Evolutionary conservation across 257 asterid species (phyloP).

Genomic region (Solanum etuberosum): DNA sequence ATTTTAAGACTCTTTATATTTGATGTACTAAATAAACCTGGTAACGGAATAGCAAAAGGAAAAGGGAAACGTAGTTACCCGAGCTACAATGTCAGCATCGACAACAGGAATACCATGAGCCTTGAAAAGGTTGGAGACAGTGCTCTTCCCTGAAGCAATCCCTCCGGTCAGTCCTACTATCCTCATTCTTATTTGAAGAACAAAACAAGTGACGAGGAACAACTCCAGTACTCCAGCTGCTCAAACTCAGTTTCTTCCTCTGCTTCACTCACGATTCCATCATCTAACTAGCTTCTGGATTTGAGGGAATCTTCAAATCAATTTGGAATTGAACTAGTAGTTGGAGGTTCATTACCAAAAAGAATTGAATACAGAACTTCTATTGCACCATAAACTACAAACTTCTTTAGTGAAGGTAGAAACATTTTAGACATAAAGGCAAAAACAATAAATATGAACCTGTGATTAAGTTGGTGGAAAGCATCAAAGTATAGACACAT

Average conservation of each 20-base stretch:
- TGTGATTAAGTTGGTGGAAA: not conserved
- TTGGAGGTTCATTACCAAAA: not conserved
- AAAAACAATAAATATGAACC: not conserved
- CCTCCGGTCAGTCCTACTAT: slow-evolving; percentile 84
- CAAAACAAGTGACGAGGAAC: not conserved
- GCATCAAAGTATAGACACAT: not conserved
- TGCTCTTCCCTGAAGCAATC: slow-evolving; percentile 80
- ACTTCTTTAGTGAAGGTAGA: not conserved
- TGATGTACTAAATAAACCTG: not conserved
- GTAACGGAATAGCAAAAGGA: not conserved
- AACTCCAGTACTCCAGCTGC: not conserved
- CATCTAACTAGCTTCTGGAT: not conserved
- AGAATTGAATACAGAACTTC: not conserved
- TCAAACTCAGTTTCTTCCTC: not conserved
- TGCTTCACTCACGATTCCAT: not conserved
- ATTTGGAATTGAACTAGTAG: not conserved
- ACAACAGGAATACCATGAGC: slow-evolving; percentile 66
- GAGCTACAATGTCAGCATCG: slow-evolving; percentile 80
- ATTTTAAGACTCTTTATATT: too few species aligned
- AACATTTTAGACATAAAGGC: not conserved
- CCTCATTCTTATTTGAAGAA: slow-evolving; percentile 34
- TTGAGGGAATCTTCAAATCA: not conserved
- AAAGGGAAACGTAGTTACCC: slow-evolving; percentile 32
- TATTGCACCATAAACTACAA: not conserved
- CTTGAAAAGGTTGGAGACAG: slow-evolving; percentile 71